Evolutionary conservation across 2,329 filamentous ascomycete genomes (phyloP), one percentile per base, ranked within the genome.

Genomic region (Zopfia rhizophila): DNA sequence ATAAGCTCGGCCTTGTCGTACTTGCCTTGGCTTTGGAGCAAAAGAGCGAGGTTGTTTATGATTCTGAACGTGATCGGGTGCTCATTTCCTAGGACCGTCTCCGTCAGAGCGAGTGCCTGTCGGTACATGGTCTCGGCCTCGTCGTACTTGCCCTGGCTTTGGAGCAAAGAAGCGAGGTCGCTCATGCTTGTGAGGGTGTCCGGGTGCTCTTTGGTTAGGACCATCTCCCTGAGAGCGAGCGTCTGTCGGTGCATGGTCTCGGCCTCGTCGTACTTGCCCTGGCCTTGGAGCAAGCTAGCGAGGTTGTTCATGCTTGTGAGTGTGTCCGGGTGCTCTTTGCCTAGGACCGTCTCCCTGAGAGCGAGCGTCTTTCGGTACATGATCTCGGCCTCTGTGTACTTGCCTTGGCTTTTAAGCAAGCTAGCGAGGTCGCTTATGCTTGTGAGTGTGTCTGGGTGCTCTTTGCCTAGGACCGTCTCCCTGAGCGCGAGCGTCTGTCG

Each of bases 181-280:
- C 53, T 48, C 51, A 43, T n/a, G n/a, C n/a, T 51, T 24, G 3
- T 32, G 21, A 60, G 42, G 13, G 44, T 56, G 10, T 44, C 13
- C 2, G 48, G 31, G 32, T 52, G 47, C 12, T 45, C 31, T n/a
- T 18, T 17, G 10, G 28, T 29, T 13, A 43, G 19, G n/a, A 24
- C 21, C 19, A n/a, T 22, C 29, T 43, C 25, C 12, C 19, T 21
- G 5, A 31, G n/a, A n/a, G n/a, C n/a, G n/a, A n/a, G n/a, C n/a
- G n/a, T n/a, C n/a, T n/a, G n/a, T n/a, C n/a, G n/a, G n/a, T n/a
- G n/a, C n/a, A n/a, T n/a, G n/a, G n/a, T n/a, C n/a, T n/a, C n/a
- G n/a, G n/a, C n/a, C n/a, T n/a, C n/a, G n/a, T n/a, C n/a, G n/a
- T n/a, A n/a, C n/a, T n/a, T n/a, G n/a, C n/a, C n/a, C n/a, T n/a